Base-by-base conservation (phyloP, 768 basidiomycete species). In the Filobasidium wieringae region DNA sequence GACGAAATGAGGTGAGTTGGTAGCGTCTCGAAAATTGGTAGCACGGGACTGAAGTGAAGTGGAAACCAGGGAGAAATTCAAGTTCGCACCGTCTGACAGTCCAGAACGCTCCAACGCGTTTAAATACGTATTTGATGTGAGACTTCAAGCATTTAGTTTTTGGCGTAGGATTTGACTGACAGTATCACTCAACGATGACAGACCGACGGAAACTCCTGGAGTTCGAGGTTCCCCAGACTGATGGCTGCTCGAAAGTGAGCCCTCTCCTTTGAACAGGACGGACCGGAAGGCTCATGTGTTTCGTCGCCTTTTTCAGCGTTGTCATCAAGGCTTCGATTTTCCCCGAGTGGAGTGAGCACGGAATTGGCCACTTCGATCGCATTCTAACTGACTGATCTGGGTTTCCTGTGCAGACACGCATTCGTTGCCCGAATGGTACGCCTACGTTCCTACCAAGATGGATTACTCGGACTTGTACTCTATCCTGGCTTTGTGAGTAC, bases 191-290 rank as follows among this genome's bases (percentile, higher is more conserved):
- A 11, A 34, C 4, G 9, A 29, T 3, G 19, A 3, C 37, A 73
- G 72, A 73, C 70, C 49, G 74, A 75, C 40, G 72, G 72, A 22
- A 72, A 75, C 61, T 71, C 74, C 43, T 75, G 74, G 74, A 71
- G 69, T 36, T 74, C 72, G 5, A 53, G 72, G 32, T 75, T 75
- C 68, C 74, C 74, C 9, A 53, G 72, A 33, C 62, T 75, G 55
- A 74, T 75, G 72, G 72, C 74, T 17, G 64, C 63, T 32, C 63
- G 65, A 57, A 75, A 74, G 73, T 74, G 51, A 61, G 73, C 58
- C 26, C 40, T 26, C 7, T 17, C 7, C 2, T 4, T 2, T 19
- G 26, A 22, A 31, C 24, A 3, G 6, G 2, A 2, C 32, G 24
- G 33, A 7, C 2, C 2, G 15, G 33, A 17, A 6, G 7, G 29